These are phyloP conservation scores for Plasmodium gallinaceum DNA, from an alignment of 169 alveolate species.

Conservation along the genomic window DNA sequence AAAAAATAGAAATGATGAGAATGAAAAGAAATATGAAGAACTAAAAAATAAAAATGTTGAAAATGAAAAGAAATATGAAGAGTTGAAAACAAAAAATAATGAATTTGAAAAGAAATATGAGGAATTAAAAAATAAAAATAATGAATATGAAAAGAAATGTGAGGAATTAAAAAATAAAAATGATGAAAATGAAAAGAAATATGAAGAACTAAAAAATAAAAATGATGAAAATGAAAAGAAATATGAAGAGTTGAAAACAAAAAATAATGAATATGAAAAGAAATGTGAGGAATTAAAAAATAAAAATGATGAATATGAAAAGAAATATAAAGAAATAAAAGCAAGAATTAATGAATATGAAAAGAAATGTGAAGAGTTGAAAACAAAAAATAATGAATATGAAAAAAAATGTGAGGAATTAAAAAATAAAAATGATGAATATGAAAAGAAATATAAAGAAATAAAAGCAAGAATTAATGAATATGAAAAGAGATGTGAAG, in stretches of 20 bases:
- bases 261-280: conserved; percentile 1
- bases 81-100: background rate
- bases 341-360: background rate
- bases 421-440: too few relatives aligned
- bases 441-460: background rate
- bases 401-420: too few relatives aligned
- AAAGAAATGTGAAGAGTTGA: too few relatives aligned
- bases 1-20: conserved; percentile 8
- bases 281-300: conserved; percentile 2
- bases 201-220: background rate
- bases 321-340: background rate
- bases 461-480: background rate
- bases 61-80: conserved; percentile 15
- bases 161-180: background rate
- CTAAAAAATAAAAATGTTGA: background rate
- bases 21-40: conserved; percentile 17
- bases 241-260: conserved; percentile 25
- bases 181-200: background rate
- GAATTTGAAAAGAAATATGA: background rate
- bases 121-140: background rate
- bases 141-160: background rate
- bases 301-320: conserved; percentile 10
- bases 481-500: background rate
- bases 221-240: conserved; percentile 17
- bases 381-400: too few relatives aligned